Percentiles rank a stretch among this genome's conserved stretches.
Evolutionary conservation across 1,139 yeast species (phyloP).

Genomic region (Saccharomyces hybrid): DNA sequence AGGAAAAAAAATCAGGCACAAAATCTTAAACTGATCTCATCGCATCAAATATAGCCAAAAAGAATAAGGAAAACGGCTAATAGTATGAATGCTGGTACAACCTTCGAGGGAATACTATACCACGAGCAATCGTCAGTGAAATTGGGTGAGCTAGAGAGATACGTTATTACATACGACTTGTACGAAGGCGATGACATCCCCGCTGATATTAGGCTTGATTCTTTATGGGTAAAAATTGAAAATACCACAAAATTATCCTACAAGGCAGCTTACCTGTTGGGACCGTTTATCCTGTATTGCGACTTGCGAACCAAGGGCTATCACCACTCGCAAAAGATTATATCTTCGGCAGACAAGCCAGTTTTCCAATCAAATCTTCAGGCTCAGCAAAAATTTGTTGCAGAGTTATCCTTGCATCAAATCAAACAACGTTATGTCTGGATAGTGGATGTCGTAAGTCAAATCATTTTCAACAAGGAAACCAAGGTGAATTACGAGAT

Average conservation of each 20-base stretch:
- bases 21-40: background rate
- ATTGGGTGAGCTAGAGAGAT: constrained; percentile 54
- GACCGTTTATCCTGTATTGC: constrained; percentile 82
- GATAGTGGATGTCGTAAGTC: constrained; percentile 82
- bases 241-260: constrained; percentile 69
- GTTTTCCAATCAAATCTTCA: constrained; percentile 64
- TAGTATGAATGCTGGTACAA: background rate
- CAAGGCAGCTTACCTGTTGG: constrained; percentile 82
- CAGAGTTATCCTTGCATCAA: constrained; percentile 43
- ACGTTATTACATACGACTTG: constrained; percentile 40
- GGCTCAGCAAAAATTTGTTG: constrained; percentile 57
- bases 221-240: constrained; percentile 59
- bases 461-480: constrained; percentile 65
- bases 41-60: background rate
- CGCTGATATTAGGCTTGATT: constrained; percentile 20
- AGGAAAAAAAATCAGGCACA: constrained; percentile 1
- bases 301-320: constrained; percentile 67
- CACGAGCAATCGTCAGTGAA: constrained; percentile 34
- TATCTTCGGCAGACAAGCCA: constrained; percentile 69
- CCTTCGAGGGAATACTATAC: constrained; percentile 8
- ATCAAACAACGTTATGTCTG: constrained; percentile 50
- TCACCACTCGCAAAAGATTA: constrained; percentile 47
- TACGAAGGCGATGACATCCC: constrained; percentile 28
- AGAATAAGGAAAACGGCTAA: background rate
- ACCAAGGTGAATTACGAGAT: constrained; percentile 68